Conservation (phyloP, 2,329 filamentous ascomycete genomes). For the Sporothrix humicola region DNA sequence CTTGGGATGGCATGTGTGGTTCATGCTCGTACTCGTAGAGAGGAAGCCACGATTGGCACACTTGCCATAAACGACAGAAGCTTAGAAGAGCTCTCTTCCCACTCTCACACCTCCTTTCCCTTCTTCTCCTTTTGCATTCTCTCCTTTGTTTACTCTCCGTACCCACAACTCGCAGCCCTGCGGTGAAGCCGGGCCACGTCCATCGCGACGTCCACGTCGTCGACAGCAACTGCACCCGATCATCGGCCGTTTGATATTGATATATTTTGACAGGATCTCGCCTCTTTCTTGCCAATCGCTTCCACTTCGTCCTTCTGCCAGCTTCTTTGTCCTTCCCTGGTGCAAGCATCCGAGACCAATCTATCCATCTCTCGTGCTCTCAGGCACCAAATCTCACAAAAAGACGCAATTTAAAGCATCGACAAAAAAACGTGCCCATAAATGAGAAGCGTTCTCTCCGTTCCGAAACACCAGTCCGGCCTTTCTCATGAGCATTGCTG, state of each 20-base stretch:
- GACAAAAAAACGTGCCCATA: neutral
- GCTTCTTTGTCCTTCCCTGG: conserved; percentile 1
- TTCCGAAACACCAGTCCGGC: conserved; percentile 11
- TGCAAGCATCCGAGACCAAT: conserved; percentile 18
- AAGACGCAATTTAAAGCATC: conserved; percentile 13
- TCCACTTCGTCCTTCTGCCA: neutral
- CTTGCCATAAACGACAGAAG: neutral
- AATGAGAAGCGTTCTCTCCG: neutral
- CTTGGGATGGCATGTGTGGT: neutral
- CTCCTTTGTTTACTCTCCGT: conserved; percentile 16
- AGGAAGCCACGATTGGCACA: conserved; percentile 3
- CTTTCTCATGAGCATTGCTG: conserved; percentile 35
- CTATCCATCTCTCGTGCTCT: conserved; percentile 1
- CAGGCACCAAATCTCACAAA: conserved; percentile 20
- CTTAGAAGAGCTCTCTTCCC: neutral
- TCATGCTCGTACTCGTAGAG: conserved; percentile 24
- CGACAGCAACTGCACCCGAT: neutral
- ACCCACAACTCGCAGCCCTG: conserved; percentile 31
- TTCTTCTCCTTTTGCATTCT: neutral
- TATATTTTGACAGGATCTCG: neutral
- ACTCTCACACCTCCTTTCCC: neutral
- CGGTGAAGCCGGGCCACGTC: conserved; percentile 25
- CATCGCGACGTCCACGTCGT: neutral
- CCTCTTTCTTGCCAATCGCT: conserved; percentile 21
- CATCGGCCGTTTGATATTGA: neutral